Percentiles rank a stretch among this genome's conserved stretches.
Conservation (phyloP, 2,329 filamentous ascomycete species). For the Xylaria arbuscula region DNA sequence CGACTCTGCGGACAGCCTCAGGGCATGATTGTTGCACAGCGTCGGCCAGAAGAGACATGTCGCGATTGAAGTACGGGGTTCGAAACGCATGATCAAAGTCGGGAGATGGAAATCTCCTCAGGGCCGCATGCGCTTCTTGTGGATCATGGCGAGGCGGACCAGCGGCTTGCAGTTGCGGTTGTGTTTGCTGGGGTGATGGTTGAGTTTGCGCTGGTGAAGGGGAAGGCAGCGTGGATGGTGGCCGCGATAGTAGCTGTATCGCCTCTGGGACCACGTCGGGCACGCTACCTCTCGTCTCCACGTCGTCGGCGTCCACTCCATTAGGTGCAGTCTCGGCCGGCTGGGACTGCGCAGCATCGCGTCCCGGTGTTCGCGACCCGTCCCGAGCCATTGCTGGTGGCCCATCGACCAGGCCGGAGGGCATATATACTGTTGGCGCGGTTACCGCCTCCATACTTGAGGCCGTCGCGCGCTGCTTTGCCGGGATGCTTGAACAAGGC, state of each 20-base stretch:
- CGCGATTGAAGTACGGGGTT: conserved; percentile 54
- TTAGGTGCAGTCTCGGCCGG: not conserved
- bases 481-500: not conserved
- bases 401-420: not conserved
- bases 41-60: conserved; percentile 53
- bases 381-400: conserved; percentile 13
- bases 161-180: not conserved
- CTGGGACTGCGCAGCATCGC: conserved; percentile 6
- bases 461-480: not conserved
- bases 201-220: not conserved
- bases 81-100: conserved; percentile 20
- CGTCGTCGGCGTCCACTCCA: not conserved
- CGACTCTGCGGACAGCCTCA: conserved; percentile 59
- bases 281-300: not conserved
- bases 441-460: conserved; percentile 19
- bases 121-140: not conserved
- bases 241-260: not conserved
- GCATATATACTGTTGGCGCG: not conserved
- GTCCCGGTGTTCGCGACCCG: conserved; percentile 22
- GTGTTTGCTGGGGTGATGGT: not conserved
- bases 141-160: not conserved
- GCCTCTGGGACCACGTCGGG: conserved; percentile 1
- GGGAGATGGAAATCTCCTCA: conserved; percentile 30
- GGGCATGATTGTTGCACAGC: conserved; percentile 56
- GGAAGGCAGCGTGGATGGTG: not conserved